phyloP scores from a whole-genome alignment of 108 stramenopile genomes.

The Chaetoceros tenuissimus region DNA sequence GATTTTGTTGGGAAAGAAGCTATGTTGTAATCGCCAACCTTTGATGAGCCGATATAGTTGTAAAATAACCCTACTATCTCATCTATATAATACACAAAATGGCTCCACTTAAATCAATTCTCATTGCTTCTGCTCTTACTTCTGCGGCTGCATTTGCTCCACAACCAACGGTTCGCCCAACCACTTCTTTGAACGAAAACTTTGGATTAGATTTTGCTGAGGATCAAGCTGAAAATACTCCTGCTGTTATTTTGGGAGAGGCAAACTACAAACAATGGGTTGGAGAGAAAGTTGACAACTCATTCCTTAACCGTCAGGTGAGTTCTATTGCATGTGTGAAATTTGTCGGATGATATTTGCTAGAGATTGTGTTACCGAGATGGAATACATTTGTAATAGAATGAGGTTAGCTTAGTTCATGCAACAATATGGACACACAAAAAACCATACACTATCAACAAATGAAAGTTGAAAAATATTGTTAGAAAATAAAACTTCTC shows the following conservation, averaged over 20 bases:
- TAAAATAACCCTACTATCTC: too few relatives aligned
- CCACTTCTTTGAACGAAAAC: conserved; percentile 33
- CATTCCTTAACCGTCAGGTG: conserved; percentile 79
- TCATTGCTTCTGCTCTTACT: conserved; percentile 18
- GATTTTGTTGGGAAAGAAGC: too few relatives aligned
- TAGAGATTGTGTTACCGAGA: not conserved
- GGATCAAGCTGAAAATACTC: conserved; percentile 71
- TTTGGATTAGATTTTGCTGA: conserved; percentile 81
- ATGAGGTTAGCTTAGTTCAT: too few relatives aligned
- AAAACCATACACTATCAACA: too few relatives aligned
- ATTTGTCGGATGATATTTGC: not conserved
- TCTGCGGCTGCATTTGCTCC: conserved; percentile 21
- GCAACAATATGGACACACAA: too few relatives aligned
- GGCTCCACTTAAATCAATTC: too few relatives aligned
- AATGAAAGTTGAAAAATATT: too few relatives aligned
- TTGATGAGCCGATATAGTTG: too few relatives aligned
- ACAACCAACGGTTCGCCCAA: conserved; percentile 3
- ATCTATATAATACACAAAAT: too few relatives aligned
- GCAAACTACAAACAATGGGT: conserved; percentile 84
- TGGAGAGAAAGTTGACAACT: conserved; percentile 49
- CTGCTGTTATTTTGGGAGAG: conserved; percentile 65
- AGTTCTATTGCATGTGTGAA: conserved; percentile 10
- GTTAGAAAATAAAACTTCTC: too few relatives aligned
- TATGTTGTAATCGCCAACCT: too few relatives aligned
- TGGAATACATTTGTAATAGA: too few relatives aligned